Percentiles rank a stretch among this genome's conserved stretches.
These are phyloP conservation scores for Sporothrix euskadiensis DNA, from an alignment of 2,329 filamentous ascomycete genomes.

Conservation along the genomic window DNA sequence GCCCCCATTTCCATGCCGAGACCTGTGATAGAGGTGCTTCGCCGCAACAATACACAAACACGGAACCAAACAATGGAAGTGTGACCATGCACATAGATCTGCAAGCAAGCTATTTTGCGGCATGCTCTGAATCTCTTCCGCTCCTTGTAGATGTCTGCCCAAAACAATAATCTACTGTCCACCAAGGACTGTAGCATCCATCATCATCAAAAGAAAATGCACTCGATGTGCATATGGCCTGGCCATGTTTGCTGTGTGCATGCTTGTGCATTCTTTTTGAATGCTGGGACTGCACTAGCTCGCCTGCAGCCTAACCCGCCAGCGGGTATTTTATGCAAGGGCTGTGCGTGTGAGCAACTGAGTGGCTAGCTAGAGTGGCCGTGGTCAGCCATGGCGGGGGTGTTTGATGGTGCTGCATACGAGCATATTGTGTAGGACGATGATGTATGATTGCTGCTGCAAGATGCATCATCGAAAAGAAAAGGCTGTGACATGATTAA, in stretches of 20 bases:
- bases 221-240: background rate
- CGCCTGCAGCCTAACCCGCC: slow-evolving; percentile 5
- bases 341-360: background rate
- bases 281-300: background rate
- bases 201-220: background rate
- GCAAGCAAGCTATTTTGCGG: background rate
- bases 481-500: background rate
- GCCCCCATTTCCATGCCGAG: background rate
- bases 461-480: background rate
- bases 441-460: too few species aligned
- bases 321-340: slow-evolving; percentile 26
- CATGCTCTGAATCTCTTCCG: background rate
- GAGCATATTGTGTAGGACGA: background rate
- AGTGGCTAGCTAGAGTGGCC: background rate
- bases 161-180: background rate
- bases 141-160: background rate
- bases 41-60: background rate
- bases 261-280: background rate
- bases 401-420: background rate
- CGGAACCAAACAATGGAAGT: background rate
- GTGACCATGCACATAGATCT: background rate
- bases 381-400: background rate
- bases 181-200: background rate
- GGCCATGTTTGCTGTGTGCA: background rate
- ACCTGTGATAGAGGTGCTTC: background rate